Evolutionary conservation across 106 monocot genomes (phyloP).

Genomic region (Dioscorea alata): DNA sequence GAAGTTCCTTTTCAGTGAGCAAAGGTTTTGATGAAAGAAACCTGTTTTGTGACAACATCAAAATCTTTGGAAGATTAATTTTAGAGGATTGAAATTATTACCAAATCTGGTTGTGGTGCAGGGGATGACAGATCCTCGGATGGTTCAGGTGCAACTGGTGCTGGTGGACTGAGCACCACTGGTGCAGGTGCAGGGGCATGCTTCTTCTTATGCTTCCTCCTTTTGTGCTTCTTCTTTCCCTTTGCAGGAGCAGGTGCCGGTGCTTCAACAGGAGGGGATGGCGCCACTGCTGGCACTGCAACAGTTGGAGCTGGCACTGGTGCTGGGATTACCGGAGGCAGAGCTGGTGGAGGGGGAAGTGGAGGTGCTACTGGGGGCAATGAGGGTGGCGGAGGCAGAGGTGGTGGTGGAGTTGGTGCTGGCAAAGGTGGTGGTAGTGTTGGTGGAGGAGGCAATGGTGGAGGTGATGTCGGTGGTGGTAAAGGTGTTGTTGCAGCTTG

Average conservation of each 20-base stretch:
- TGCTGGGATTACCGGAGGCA: constrained; percentile 18
- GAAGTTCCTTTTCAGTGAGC: too few species aligned
- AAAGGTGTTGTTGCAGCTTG: constrained; percentile 1
- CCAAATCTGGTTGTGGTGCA: constrained; percentile 32
- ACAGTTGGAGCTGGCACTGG: constrained; percentile 5
- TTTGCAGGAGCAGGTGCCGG: constrained; percentile 23
- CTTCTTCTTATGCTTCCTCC: constrained; percentile 36
- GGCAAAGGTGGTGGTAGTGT: constrained; percentile 17
- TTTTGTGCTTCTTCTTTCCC: constrained; percentile 44
- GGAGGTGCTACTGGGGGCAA: not conserved
- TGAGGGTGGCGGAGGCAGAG: constrained; percentile 7
- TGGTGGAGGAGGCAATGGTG: constrained; percentile 8
- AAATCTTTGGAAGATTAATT: too few species aligned
- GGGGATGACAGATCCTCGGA: constrained; percentile 23
- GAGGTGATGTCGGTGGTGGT: constrained; percentile 8
- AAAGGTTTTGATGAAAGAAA: too few species aligned
- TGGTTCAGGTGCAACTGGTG: constrained; percentile 26
- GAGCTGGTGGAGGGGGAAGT: constrained; percentile 1
- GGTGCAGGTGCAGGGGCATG: constrained; percentile 38
- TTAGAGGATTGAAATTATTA: constrained; percentile 2
- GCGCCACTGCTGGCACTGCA: not conserved
- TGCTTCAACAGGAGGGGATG: constrained; percentile 2
- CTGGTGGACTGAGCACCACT: constrained; percentile 33
- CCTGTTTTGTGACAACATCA: too few species aligned
- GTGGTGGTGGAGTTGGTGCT: constrained; percentile 4